These are phyloP conservation scores for Mycena metata DNA, from an alignment of 768 basidiomycete species.

Conservation along the genomic window DNA sequence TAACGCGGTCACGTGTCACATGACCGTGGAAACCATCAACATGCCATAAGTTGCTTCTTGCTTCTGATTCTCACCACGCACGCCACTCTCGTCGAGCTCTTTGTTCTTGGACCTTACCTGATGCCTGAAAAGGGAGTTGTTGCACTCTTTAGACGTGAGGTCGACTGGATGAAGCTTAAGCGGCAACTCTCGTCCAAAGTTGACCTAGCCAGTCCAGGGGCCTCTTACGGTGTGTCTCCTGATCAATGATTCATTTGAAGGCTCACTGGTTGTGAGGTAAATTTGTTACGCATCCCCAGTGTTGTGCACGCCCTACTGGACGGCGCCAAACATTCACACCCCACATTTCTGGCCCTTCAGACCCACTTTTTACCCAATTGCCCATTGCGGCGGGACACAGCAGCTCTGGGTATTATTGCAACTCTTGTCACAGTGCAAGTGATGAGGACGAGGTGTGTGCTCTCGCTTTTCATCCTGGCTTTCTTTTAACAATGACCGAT, in stretches of 20 bases:
- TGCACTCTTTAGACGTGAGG: neutral
- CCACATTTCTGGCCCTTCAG: neutral
- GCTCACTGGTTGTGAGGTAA: neutral
- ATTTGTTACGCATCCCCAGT: neutral
- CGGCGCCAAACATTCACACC: neutral
- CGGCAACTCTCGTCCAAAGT: neutral
- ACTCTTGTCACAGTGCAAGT: neutral
- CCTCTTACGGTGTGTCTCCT: neutral
- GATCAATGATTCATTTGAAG: neutral
- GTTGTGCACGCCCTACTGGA: neutral
- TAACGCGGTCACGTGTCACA: too few species aligned
- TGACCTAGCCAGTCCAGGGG: too few species aligned
- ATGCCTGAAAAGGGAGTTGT: slow-evolving; percentile 1
- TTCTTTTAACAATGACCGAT: neutral
- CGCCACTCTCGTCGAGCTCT: neutral
- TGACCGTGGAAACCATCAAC: neutral
- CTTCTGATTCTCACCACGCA: neutral
- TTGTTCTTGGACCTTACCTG: neutral
- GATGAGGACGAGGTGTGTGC: neutral
- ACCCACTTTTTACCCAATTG: neutral
- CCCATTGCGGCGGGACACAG: neutral
- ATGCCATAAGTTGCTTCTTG: neutral
- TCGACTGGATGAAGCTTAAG: neutral
- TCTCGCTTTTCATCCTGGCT: neutral
- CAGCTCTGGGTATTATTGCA: neutral